Evolutionary conservation across 805 yeast species (phyloP).

Genomic region (Ogataea sp.): DNA sequence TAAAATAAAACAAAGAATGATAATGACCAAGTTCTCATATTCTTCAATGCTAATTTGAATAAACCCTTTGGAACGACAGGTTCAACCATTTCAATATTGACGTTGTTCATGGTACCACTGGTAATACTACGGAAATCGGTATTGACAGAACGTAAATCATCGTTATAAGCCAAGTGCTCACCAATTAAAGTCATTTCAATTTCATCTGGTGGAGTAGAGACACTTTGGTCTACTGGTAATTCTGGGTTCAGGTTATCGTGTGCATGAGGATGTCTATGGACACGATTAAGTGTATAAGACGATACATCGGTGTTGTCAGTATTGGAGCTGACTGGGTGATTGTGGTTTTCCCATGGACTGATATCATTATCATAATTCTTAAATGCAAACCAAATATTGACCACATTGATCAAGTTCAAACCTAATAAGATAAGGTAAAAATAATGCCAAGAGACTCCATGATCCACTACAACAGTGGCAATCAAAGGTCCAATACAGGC

Average conservation of each 20-base stretch:
- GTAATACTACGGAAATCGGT: constrained; percentile 1
- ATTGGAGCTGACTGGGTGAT: too few relatives aligned
- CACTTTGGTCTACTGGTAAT: too few relatives aligned
- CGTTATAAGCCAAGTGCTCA: constrained; percentile 7
- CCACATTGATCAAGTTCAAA: constrained; percentile 25
- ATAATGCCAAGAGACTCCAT: constrained; percentile 45
- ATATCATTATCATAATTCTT: constrained; percentile 39
- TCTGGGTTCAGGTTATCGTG: not conserved
- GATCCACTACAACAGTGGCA: constrained; percentile 45
- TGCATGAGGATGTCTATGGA: not conserved
- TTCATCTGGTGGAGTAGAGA: constrained; percentile 1
- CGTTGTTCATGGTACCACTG: not conserved
- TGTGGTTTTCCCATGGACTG: constrained; percentile 25
- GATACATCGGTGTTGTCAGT: constrained; percentile 14
- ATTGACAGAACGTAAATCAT: constrained; percentile 6
- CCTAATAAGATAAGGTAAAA: constrained; percentile 44
- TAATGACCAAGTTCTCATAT: constrained; percentile 36
- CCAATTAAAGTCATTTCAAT: constrained; percentile 4
- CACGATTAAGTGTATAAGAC: not conserved
- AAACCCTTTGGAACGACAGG: constrained; percentile 19
- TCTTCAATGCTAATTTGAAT: constrained; percentile 30
- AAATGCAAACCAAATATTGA: constrained; percentile 36
- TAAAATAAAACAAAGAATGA: constrained; percentile 51
- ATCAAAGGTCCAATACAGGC: constrained; percentile 64
- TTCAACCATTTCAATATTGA: constrained; percentile 5